Evolutionary conservation across 2,329 filamentous ascomycete genomes (phyloP).

Genomic region (Zalaria sp.): DNA sequence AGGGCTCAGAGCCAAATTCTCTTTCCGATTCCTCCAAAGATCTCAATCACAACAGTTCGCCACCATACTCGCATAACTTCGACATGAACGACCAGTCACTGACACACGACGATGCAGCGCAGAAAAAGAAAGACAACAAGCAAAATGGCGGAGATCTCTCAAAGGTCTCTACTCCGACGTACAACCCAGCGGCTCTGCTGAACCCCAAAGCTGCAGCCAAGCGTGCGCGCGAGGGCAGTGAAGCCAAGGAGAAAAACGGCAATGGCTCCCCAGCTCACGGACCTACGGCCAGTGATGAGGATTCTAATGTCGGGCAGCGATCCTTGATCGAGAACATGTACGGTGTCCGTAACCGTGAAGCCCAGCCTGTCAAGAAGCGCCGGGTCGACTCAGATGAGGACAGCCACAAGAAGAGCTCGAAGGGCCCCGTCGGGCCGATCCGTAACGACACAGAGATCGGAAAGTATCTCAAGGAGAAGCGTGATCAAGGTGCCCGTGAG

Average conservation of each 20-base stretch:
- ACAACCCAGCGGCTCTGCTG: slow-evolving; percentile 18
- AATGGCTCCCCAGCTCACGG: not conserved
- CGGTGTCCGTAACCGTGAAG: slow-evolving; percentile 54
- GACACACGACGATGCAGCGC: not conserved
- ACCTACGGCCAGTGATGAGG: slow-evolving; percentile 5
- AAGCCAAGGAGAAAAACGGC: not conserved
- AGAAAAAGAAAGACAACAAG: not conserved
- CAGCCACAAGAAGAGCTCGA: no score
- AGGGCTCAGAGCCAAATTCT: no score
- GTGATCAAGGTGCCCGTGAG: slow-evolving; percentile 26
- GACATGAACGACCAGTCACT: not conserved
- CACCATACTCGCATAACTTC: no score
- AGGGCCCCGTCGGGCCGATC: no score
- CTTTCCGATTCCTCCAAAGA: no score
- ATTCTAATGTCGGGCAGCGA: slow-evolving; percentile 22
- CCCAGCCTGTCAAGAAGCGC: slow-evolving; percentile 29
- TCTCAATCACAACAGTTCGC: no score
- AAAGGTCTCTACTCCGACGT: slow-evolving; percentile 7
- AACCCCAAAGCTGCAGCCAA: slow-evolving; percentile 19
- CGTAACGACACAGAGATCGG: slow-evolving; percentile 36
- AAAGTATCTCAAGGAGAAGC: slow-evolving; percentile 50
- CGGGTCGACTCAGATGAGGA: slow-evolving; percentile 5
- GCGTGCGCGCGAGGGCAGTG: slow-evolving; percentile 12
- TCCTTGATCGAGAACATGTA: slow-evolving; percentile 63
- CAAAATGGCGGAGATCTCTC: not conserved